Evolutionary conservation across 2,329 filamentous ascomycete species (phyloP).

Genomic region (Cryphonectria parasitica): DNA sequence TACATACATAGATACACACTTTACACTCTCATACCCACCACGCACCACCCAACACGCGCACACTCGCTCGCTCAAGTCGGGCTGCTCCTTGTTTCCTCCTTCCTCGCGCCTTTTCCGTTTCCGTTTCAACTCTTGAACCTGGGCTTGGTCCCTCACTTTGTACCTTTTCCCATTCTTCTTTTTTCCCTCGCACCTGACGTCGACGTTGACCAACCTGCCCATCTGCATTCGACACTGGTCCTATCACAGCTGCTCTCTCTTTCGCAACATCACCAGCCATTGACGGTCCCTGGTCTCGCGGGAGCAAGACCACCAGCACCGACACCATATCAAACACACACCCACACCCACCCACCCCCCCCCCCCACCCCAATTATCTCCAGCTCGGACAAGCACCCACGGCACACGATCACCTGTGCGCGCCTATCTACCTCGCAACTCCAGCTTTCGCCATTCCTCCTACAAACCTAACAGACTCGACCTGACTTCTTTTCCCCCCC

Average conservation of each 20-base stretch:
- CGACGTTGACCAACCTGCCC: constrained; percentile 3
- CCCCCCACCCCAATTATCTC: neutral
- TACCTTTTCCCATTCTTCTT: neutral
- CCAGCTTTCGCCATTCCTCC: neutral
- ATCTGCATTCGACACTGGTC: neutral
- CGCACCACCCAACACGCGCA: neutral
- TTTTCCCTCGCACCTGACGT: constrained; percentile 13
- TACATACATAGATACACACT: neutral
- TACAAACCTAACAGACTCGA: neutral
- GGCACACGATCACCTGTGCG: constrained; percentile 9
- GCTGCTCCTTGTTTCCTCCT: constrained; percentile 23
- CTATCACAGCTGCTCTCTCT: neutral
- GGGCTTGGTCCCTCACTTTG: constrained; percentile 14
- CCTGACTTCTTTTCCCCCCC: neutral
- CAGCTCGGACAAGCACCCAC: neutral
- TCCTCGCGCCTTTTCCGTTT: constrained; percentile 23
- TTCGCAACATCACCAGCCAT: neutral
- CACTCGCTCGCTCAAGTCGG: neutral
- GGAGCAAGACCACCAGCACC: neutral
- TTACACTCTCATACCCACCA: neutral
- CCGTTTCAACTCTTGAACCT: constrained; percentile 17
- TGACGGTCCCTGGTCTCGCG: neutral
- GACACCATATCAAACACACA: constrained; percentile 1
- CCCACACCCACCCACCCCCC: neutral
- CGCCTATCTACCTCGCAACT: constrained; percentile 1